Base-by-base conservation (phyloP, 352 stramenopile species). In the Peronospora belbahrii region DNA sequence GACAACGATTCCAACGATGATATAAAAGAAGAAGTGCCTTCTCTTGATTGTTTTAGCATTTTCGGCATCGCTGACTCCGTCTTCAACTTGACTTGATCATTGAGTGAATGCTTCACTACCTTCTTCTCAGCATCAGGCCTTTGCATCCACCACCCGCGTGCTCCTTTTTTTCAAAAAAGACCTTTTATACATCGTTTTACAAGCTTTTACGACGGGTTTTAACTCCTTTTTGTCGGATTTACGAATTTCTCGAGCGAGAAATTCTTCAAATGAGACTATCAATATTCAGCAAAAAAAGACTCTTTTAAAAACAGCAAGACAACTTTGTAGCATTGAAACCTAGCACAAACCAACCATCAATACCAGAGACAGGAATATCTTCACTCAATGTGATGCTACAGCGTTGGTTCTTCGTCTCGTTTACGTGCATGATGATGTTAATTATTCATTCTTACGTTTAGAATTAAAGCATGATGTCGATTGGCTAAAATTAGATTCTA, bases 141-240 rank as follows among this genome's bases (percentile, higher is more conserved):
- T 52, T 71, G 52, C 75, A 88, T 93, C 81, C 81, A 93, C 81
- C 81, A 93, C 0, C 81, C 81, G n/a, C 81, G 74, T 15, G 79
- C 58, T 18, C 78, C 76, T 71, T 67, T 87, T n/a, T 36, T 74
- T 81, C 4, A 93, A 52, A 42, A 88, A 93, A 31, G 77, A 49
- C 31, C 79, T 81, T 55, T 74, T 83, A 7, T 28, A 2, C 15
- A 3, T 13, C 14, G 52, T 59, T 0, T 22, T 33, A 30, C 13
- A 13, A 18, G 15, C n/a, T 31, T 3, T 33, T 15, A 7, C 10
- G 6, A 17, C 15, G 9, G 8, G 7, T 41, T 42, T 50, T 14
- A 33, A n/a, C 0, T 13, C 38, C 24, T 42, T 59, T 40, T 17
- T 46, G 6, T 50, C 18, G 7, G 53, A 64, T 51, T 85, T 83